phyloP scores from a whole-genome alignment of 1,284 basidiomycete species.

The Ceratobasidium sp. region DNA sequence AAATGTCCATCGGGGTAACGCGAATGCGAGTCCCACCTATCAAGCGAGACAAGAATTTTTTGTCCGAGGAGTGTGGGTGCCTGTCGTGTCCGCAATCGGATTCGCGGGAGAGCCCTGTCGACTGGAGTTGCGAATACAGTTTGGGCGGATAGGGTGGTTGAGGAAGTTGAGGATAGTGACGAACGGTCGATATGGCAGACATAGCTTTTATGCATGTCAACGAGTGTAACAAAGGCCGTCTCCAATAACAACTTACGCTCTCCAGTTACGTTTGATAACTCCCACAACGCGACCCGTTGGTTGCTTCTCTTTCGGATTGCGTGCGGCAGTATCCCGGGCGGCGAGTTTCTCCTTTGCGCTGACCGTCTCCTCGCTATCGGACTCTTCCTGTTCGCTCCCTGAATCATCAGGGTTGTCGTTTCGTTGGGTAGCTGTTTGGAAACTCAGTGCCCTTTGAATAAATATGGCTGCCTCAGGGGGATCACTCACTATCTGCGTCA shows the following conservation, averaged over 20 bases:
- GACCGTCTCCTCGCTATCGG: slow-evolving; percentile 56
- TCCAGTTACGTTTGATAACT: slow-evolving; percentile 94
- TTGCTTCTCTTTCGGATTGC: slow-evolving; percentile 59
- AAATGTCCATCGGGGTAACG: slow-evolving; percentile 98
- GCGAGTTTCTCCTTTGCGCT: background rate
- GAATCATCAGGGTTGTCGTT: slow-evolving; percentile 90
- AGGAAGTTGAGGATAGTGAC: slow-evolving; percentile 79
- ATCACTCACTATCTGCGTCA: slow-evolving; percentile 79
- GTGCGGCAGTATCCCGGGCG: slow-evolving; percentile 29
- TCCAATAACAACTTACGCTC: slow-evolving; percentile 71
- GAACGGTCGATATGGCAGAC: slow-evolving; percentile 95
- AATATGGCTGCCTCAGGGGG: background rate
- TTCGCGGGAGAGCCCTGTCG: slow-evolving; percentile 89
- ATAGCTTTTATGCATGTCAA: slow-evolving; percentile 54
- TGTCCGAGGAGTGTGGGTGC: slow-evolving; percentile 87
- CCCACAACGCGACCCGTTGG: slow-evolving; percentile 94
- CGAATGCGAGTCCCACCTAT: slow-evolving; percentile 86
- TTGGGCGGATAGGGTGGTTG: slow-evolving; percentile 85
- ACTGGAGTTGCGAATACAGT: slow-evolving; percentile 96
- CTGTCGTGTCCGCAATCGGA: slow-evolving; percentile 93
- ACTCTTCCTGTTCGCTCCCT: slow-evolving; percentile 60
- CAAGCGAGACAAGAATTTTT: slow-evolving; percentile 96
- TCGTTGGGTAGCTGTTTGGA: slow-evolving; percentile 70
- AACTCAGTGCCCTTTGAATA: background rate
- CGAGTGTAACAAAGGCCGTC: too few relatives aligned